These are phyloP conservation scores for Rutstroemia sp. DNA, from an alignment of 2,329 filamentous ascomycete species.

Conservation along the genomic window DNA sequence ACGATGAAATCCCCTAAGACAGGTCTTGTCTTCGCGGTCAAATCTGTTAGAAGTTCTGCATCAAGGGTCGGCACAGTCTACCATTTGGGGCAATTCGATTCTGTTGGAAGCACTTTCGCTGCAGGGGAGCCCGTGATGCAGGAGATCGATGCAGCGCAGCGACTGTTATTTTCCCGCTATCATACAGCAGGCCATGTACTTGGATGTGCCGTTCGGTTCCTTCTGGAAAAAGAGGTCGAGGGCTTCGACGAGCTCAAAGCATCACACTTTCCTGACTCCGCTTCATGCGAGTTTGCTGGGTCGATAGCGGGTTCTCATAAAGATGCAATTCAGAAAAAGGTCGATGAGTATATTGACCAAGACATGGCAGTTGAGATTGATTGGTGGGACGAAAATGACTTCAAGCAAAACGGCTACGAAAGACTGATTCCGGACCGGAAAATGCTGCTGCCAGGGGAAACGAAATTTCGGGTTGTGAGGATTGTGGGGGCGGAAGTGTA, in stretches of 20 bases:
- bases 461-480: constrained; percentile 55
- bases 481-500: constrained; percentile 64
- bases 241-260: constrained; percentile 62
- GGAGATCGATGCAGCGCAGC: constrained; percentile 50
- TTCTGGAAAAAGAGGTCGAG: constrained; percentile 41
- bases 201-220: constrained; percentile 55
- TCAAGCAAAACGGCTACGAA: constrained; percentile 45
- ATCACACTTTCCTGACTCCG: constrained; percentile 61
- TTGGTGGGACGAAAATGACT: constrained; percentile 61
- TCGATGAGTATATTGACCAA: constrained; percentile 50
- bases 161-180: constrained; percentile 56
- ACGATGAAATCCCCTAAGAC: constrained; percentile 35
- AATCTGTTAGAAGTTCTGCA: constrained; percentile 48
- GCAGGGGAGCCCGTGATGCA: constrained; percentile 44
- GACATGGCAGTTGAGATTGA: constrained; percentile 54
- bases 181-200: constrained; percentile 71
- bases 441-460: constrained; percentile 37
- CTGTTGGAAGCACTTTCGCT: constrained; percentile 29
- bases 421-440: constrained; percentile 45
- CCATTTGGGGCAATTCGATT: constrained; percentile 54
- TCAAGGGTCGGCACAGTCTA: constrained; percentile 47
- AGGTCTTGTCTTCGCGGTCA: constrained; percentile 40
- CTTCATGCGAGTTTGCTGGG: constrained; percentile 61
- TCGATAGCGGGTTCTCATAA: constrained; percentile 58
- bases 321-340: constrained; percentile 50